Percentiles rank a stretch among this genome's conserved stretches.
These are phyloP conservation scores for Ophiostoma angusticollis DNA, from an alignment of 2,329 filamentous ascomycete genomes.

Conservation along the genomic window DNA sequence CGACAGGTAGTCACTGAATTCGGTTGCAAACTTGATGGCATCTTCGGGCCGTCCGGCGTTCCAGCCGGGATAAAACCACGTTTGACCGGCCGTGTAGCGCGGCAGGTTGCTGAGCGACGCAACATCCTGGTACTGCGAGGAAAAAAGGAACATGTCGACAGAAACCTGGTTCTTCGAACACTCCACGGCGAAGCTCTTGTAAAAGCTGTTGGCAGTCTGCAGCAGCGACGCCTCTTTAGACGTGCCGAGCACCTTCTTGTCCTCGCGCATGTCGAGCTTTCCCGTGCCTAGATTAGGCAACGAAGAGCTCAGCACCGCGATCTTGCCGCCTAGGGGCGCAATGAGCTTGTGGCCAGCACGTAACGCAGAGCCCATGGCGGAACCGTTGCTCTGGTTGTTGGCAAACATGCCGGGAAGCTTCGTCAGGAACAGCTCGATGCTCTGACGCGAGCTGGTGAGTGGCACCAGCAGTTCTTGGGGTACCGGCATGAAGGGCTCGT, in stretches of 20 bases:
- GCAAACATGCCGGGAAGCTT: slow-evolving; percentile 96
- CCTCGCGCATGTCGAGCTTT: slow-evolving; percentile 84
- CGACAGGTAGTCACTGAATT: slow-evolving; percentile 95
- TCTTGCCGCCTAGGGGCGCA: slow-evolving; percentile 85
- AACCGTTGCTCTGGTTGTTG: slow-evolving; percentile 76
- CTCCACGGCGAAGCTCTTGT: slow-evolving; percentile 97
- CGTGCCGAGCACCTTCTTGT: slow-evolving; percentile 90
- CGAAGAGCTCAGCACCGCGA: slow-evolving; percentile 79
- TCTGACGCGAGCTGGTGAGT: slow-evolving; percentile 74
- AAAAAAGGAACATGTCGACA: slow-evolving; percentile 96
- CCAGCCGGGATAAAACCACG: slow-evolving; percentile 97
- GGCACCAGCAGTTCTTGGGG: slow-evolving; percentile 85
- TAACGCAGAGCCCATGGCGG: slow-evolving; percentile 90
- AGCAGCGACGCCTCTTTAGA: slow-evolving; percentile 79
- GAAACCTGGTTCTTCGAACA: slow-evolving; percentile 98
- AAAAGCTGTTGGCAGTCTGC: slow-evolving; percentile 90
- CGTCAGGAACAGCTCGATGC: slow-evolving; percentile 79
- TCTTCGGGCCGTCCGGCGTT: slow-evolving; percentile 88
- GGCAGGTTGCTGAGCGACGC: slow-evolving; percentile 92
- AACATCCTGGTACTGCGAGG: slow-evolving; percentile 92
- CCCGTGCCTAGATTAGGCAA: slow-evolving; percentile 83
- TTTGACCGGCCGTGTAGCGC: slow-evolving; percentile 92
- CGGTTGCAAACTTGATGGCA: slow-evolving; percentile 92
- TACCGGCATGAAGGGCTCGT: slow-evolving; percentile 92
- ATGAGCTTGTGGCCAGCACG: slow-evolving; percentile 93